A percentile compares a stretch with the other conserved stretches of the same genome.
These are phyloP conservation scores for Alternaria sp. DNA, from an alignment of 2,329 filamentous ascomycete species.

Conservation along the genomic window DNA sequence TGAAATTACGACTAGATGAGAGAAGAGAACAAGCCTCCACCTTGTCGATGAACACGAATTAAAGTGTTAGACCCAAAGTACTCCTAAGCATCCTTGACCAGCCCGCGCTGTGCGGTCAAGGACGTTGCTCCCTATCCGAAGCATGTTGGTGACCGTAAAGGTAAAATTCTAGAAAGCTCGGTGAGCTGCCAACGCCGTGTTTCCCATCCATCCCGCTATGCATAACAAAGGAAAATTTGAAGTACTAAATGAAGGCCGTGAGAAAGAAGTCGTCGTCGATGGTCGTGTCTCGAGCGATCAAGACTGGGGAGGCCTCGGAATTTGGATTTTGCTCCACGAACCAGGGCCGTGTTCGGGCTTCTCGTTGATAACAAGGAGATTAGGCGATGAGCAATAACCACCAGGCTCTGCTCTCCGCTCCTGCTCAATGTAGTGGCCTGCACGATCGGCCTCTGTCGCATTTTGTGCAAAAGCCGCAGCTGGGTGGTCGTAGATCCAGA, in stretches of 20 bases:
- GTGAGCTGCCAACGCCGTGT: conserved; percentile 2
- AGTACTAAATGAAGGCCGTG: conserved; percentile 20
- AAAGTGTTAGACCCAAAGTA: neutral
- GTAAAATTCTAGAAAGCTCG: conserved; percentile 1
- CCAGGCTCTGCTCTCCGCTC: conserved; percentile 58
- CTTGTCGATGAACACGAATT: neutral
- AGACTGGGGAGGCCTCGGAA: conserved; percentile 28
- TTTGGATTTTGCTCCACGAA: conserved; percentile 42
- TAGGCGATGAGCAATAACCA: conserved; percentile 63
- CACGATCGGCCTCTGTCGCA: conserved; percentile 30
- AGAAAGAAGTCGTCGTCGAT: conserved; percentile 6
- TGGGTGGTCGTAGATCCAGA: conserved; percentile 57
- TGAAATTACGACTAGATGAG: neutral
- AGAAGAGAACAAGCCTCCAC: neutral
- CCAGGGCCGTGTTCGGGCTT: conserved; percentile 37
- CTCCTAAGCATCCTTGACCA: neutral
- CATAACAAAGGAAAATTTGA: conserved; percentile 7
- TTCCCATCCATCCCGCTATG: conserved; percentile 10
- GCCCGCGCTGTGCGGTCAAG: neutral
- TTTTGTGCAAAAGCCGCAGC: conserved; percentile 29
- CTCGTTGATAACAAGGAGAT: conserved; percentile 58
- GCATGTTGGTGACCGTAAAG: neutral
- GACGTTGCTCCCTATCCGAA: neutral
- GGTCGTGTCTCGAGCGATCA: conserved; percentile 10
- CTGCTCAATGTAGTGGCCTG: conserved; percentile 45